Percentiles rank a stretch among this genome's conserved stretches.
Conservation (phyloP, 805 yeast genomes). For the Pichia insulana region DNA sequence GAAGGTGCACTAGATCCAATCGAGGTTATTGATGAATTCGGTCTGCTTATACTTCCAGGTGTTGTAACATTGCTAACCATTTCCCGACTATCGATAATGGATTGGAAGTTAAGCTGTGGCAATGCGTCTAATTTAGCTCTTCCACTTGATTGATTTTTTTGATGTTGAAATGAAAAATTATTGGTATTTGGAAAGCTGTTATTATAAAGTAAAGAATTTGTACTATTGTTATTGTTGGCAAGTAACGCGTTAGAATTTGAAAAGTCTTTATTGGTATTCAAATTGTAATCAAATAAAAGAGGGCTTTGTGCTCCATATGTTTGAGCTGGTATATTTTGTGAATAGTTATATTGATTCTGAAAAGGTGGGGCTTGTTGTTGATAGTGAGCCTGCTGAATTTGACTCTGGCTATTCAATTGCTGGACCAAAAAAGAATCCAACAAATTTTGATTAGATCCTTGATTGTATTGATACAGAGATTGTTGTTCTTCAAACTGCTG, state of each 20-base stretch:
- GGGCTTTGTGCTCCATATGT: not conserved
- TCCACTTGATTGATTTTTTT: not conserved
- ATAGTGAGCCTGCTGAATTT: not conserved
- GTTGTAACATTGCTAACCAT: not conserved
- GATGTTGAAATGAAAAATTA: not conserved
- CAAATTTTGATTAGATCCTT: slow-evolving; percentile 3
- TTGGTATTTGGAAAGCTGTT: not conserved
- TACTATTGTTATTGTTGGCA: slow-evolving; percentile 4
- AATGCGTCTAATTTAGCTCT: not conserved
- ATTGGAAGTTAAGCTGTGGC: slow-evolving; percentile 1
- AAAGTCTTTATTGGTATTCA: not conserved
- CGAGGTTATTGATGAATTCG: slow-evolving; percentile 3
- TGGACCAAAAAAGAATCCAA: slow-evolving; percentile 9
- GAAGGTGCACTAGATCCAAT: slow-evolving; percentile 4
- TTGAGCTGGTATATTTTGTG: not conserved
- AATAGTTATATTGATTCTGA: not conserved
- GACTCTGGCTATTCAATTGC: slow-evolving; percentile 7
- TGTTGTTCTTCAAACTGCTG: slow-evolving; percentile 4
- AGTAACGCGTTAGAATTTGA: too few relatives aligned
- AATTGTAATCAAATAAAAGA: not conserved
- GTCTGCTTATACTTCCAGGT: slow-evolving; percentile 1
- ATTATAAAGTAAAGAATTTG: not conserved
- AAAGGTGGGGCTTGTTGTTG: too few relatives aligned
- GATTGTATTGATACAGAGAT: not conserved
- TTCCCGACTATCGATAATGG: not conserved